A percentile compares a stretch with the other conserved stretches of the same genome.
Conservation (phyloP, 2,329 filamentous ascomycete species). For the Trichoderma simmonsii region DNA sequence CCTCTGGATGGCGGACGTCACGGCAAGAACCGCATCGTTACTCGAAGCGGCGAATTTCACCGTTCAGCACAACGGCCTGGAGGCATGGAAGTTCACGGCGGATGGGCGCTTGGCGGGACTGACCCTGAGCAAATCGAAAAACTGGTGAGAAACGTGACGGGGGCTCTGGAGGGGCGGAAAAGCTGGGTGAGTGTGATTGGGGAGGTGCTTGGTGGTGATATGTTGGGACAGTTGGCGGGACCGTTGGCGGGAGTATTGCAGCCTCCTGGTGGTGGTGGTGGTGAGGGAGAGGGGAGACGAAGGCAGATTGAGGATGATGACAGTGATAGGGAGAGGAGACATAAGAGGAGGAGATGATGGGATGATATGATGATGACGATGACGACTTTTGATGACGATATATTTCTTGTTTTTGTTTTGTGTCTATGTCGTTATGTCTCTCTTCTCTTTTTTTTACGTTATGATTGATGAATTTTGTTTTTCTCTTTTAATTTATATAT, state of each 20-base stretch:
- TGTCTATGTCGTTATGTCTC: background rate
- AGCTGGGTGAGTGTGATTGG: conserved; percentile 28
- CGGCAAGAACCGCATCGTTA: conserved; percentile 29
- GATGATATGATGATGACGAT: conserved; percentile 8
- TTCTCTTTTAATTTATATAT: background rate
- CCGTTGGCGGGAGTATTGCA: conserved; percentile 7
- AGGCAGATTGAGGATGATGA: background rate
- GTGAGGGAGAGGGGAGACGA: background rate
- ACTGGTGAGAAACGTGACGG: conserved; percentile 32
- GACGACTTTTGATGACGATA: conserved; percentile 4
- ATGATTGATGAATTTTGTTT: background rate
- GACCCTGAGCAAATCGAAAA: conserved; percentile 41
- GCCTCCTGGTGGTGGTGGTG: background rate
- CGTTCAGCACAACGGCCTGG: conserved; percentile 33
- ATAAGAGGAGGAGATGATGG: conserved; percentile 12
- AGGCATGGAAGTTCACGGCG: conserved; percentile 38
- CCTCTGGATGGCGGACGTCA: conserved; percentile 34
- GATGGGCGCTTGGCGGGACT: conserved; percentile 46
- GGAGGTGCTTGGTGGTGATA: conserved; percentile 23
- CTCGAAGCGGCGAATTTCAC: conserved; percentile 43
- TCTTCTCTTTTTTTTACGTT: background rate
- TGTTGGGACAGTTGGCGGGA: background rate
- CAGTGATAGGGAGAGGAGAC: background rate
- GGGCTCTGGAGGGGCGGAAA: conserved; percentile 29
- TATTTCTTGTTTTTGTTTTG: background rate